Evolutionary conservation across 495 filamentous ascomycete genomes (phyloP).

Genomic region (Lasiosphaeriaceae sp.): DNA sequence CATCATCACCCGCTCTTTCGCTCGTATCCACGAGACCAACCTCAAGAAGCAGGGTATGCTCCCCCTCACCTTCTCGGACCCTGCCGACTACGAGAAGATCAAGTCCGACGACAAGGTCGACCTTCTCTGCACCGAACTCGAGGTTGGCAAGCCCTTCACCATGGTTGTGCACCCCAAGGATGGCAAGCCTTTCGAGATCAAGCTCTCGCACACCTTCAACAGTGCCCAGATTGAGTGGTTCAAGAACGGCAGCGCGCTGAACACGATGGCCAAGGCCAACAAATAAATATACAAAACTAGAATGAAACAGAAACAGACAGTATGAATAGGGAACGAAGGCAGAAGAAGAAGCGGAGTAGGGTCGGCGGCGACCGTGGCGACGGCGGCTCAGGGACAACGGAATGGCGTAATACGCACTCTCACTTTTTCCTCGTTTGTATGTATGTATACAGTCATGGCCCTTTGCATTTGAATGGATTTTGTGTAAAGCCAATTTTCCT

Average conservation of each 20-base stretch:
- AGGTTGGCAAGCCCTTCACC: slow-evolving; percentile 90
- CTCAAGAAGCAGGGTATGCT: slow-evolving; percentile 99
- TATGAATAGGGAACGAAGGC: slow-evolving; percentile 12
- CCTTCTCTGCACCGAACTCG: slow-evolving; percentile 84
- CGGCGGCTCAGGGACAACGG: slow-evolving; percentile 27
- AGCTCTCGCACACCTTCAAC: slow-evolving; percentile 95
- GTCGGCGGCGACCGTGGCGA: slow-evolving; percentile 4
- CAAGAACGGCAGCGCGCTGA: slow-evolving; percentile 91
- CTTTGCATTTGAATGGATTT: slow-evolving; percentile 30
- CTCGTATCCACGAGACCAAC: slow-evolving; percentile 99
- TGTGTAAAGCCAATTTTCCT: not conserved
- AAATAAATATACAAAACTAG: slow-evolving; percentile 19
- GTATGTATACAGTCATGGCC: slow-evolving; percentile 34
- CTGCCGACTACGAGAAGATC: slow-evolving; percentile 97
- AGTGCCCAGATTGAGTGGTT: slow-evolving; percentile 97
- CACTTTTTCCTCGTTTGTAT: slow-evolving; percentile 16
- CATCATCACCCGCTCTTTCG: slow-evolving; percentile 93
- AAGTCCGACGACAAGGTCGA: slow-evolving; percentile 88
- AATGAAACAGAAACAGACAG: slow-evolving; percentile 11
- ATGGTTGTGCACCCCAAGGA: slow-evolving; percentile 86
- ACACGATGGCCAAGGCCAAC: slow-evolving; percentile 85
- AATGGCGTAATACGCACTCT: slow-evolving; percentile 33
- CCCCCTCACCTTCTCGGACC: slow-evolving; percentile 89
- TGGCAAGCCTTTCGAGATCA: slow-evolving; percentile 71
- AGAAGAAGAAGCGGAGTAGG: slow-evolving; percentile 8